Base-by-base conservation (phyloP, 31 red algal species). In the Odonthalia washingtoniensis region DNA sequence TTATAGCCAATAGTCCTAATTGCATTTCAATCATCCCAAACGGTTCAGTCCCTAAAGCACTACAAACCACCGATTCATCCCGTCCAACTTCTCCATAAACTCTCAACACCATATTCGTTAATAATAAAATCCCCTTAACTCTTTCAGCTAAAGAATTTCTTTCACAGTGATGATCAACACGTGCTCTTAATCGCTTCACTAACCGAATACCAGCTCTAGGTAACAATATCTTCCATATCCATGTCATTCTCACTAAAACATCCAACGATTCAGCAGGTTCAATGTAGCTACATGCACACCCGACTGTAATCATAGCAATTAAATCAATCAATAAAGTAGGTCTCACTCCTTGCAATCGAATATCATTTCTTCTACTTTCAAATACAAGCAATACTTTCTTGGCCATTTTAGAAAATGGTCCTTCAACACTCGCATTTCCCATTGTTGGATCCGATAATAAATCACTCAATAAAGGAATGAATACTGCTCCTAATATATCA, bases 1-100 rank as follows among this genome's bases (percentile, higher is more conserved):
- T 57, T 27, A 64, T 69, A 36, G 84, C 84, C 39, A 87, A 52
- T 0, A 87, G 72, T 28, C 72, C 70, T 40, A 87, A 46, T 12
- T 61, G 84, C 84, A 87, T 87, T 65, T 87, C 84, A 77, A 87
- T 63, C 53, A 74, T 53, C 4, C 84, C 84, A 45, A 87, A 87
- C 17, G 84, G 72, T 3, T 69, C 53, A 6, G 73, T 66, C 5
- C 84, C 84, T 41, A 87, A 63, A 36, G 86, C 62, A 63, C 75
- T 89, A 24, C 62, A 62, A 45, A 89, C 74, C 24, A 27, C 53
- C 18, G 40, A 65, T 42, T 89, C 86, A 80, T 89, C 74, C 46
- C 65, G 53, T 9, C 74, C 72, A 21, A 75, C 45, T 26, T 78
- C 75, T 24, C 86, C 74, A 44, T 52, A 89, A 6, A 89, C 57